Conservation (phyloP, 345 rosid species). For the Triadica sebifera region DNA sequence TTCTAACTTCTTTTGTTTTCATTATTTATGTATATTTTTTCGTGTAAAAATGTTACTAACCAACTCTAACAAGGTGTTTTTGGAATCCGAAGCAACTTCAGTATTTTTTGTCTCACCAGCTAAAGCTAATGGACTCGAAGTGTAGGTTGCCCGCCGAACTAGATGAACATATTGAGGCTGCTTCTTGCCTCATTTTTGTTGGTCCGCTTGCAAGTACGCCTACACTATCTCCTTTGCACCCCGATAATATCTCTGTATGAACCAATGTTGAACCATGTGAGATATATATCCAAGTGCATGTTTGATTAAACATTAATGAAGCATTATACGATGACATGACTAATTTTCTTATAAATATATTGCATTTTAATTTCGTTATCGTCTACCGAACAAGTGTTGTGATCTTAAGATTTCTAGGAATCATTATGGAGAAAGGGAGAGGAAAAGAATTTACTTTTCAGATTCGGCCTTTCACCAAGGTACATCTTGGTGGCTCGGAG, state of each 20-base stretch:
- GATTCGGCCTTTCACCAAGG: conserved; percentile 19
- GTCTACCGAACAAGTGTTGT: no score
- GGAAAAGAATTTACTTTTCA: conserved; percentile 14
- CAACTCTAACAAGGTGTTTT: neutral
- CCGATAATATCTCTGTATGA: conserved; percentile 16
- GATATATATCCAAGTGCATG: neutral
- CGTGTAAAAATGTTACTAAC: neutral
- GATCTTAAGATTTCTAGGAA: neutral
- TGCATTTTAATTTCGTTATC: neutral
- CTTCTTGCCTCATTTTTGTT: conserved; percentile 21
- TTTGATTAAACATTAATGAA: neutral
- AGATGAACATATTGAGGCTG: conserved; percentile 24
- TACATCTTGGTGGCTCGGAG: conserved; percentile 19
- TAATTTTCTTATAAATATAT: neutral
- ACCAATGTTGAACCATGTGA: neutral
- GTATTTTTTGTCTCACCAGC: conserved; percentile 12
- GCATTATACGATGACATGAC: neutral
- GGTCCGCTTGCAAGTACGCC: conserved; percentile 27
- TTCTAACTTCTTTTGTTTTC: neutral
- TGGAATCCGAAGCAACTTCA: neutral
- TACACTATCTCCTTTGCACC: conserved; percentile 13
- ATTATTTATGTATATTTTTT: neutral
- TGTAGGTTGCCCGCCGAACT: conserved; percentile 9
- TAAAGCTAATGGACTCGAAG: conserved; percentile 32
- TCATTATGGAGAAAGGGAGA: neutral